phyloP scores from a whole-genome alignment of 2,329 filamentous ascomycete genomes.

The Phoma sp. region DNA sequence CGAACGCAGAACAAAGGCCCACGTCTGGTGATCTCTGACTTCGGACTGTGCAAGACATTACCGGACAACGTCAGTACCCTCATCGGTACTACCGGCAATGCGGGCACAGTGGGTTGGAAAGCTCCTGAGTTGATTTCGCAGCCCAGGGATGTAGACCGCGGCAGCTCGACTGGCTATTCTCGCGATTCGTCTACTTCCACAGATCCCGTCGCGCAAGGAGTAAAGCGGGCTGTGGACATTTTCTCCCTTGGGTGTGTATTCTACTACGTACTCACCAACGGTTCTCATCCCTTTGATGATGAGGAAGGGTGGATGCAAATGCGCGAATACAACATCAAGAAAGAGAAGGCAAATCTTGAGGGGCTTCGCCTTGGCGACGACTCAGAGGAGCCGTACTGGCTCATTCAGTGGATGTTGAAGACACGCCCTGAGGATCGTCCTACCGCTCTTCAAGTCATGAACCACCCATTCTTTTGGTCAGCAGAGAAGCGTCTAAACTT shows the following conservation, averaged over 20 bases:
- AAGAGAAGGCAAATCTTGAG: constrained; percentile 76
- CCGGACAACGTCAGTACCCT: constrained; percentile 95
- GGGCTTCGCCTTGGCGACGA: constrained; percentile 82
- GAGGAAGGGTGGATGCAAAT: constrained; percentile 86
- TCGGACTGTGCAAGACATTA: constrained; percentile 95
- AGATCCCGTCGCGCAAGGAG: constrained; percentile 67
- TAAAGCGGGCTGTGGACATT: constrained; percentile 95
- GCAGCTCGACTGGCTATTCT: constrained; percentile 53
- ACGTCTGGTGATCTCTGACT: constrained; percentile 94
- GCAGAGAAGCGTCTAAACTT: constrained; percentile 88
- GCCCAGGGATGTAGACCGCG: constrained; percentile 51
- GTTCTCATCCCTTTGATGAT: constrained; percentile 90
- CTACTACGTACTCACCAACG: constrained; percentile 96
- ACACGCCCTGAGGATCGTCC: constrained; percentile 72
- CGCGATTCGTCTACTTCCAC: constrained; percentile 50
- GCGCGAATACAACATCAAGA: constrained; percentile 94
- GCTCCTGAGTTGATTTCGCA: constrained; percentile 86
- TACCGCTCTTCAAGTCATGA: constrained; percentile 78
- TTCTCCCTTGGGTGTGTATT: constrained; percentile 98
- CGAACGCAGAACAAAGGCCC: constrained; percentile 73
- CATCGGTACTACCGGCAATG: constrained; percentile 90
- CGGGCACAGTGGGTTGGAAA: constrained; percentile 94
- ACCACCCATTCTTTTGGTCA: constrained; percentile 97
- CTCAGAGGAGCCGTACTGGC: constrained; percentile 82
- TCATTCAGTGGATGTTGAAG: constrained; percentile 81